Percentiles rank a stretch among this genome's conserved stretches.
These are phyloP conservation scores for Globisporangium uncinulatum DNA, from an alignment of 352 stramenopile species.

Conservation along the genomic window DNA sequence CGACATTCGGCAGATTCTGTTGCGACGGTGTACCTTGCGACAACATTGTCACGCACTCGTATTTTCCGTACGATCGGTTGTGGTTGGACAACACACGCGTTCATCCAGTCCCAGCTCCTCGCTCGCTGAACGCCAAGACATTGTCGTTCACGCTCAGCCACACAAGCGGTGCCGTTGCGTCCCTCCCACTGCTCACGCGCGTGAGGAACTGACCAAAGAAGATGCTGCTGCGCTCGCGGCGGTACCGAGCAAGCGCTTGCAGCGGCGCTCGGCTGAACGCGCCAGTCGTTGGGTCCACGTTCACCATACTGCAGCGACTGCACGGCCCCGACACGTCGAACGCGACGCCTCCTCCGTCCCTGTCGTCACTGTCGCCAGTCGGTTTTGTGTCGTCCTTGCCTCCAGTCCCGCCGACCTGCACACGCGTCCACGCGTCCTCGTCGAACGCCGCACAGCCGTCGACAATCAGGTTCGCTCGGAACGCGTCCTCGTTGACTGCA, in stretches of 20 bases:
- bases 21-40: no score
- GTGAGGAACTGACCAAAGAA: constrained; percentile 83
- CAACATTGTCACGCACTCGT: no score
- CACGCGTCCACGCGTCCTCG: constrained; percentile 60
- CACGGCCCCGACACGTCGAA: constrained; percentile 68
- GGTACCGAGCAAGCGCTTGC: constrained; percentile 69
- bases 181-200: not conserved
- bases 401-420: constrained; percentile 26
- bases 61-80: no score
- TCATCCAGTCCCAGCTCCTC: no score
- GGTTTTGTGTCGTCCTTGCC: no score
- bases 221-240: constrained; percentile 63
- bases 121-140: constrained; percentile 24
- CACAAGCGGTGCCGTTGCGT: constrained; percentile 4
- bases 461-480: constrained; percentile 70
- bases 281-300: constrained; percentile 70
- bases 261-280: constrained; percentile 48
- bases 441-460: constrained; percentile 60
- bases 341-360: constrained; percentile 11
- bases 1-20: no score
- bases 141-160: constrained; percentile 35
- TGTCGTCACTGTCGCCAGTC: not conserved
- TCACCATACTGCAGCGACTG: constrained; percentile 79
- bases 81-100: no score
- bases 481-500: constrained; percentile 51